phyloP scores from a whole-genome alignment of 176 grass and related monocot genomes.

The Zoysia pacifica region DNA sequence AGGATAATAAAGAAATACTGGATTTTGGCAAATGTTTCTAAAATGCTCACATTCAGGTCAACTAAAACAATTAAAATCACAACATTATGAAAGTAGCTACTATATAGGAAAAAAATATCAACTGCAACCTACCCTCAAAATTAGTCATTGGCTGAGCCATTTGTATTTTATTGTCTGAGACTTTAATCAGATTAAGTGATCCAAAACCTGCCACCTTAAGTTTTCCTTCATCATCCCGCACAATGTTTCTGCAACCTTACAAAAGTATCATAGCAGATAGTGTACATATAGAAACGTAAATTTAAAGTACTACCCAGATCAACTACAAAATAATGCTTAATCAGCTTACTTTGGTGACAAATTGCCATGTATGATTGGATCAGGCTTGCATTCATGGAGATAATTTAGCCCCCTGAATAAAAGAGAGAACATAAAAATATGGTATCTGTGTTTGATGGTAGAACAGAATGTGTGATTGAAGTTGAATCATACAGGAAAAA shows the following conservation, averaged over 20 bases:
- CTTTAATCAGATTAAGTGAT: constrained; percentile 65
- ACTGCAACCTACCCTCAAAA: constrained; percentile 64
- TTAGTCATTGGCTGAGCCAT: constrained; percentile 50
- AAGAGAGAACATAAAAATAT: constrained; percentile 8
- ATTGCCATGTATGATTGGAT: constrained; percentile 87
- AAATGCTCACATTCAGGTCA: background rate
- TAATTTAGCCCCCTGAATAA: constrained; percentile 88
- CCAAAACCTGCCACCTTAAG: constrained; percentile 91
- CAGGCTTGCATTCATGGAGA: constrained; percentile 95
- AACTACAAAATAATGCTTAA: constrained; percentile 31
- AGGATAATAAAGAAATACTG: constrained; percentile 13
- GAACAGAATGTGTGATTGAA: constrained; percentile 10
- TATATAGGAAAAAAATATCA: background rate
- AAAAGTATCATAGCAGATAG: constrained; percentile 66
- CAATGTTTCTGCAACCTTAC: constrained; percentile 98
- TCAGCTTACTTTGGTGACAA: constrained; percentile 86
- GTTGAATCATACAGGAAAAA: constrained; percentile 14
- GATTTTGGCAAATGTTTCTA: background rate
- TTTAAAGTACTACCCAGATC: constrained; percentile 29
- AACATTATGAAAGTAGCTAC: background rate
- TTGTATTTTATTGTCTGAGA: constrained; percentile 62
- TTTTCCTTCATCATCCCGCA: constrained; percentile 81
- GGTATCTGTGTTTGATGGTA: constrained; percentile 1
- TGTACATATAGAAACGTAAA: constrained; percentile 45
- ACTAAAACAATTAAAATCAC: background rate